Percentiles rank a stretch among this genome's conserved stretches.
Conservation (phyloP, 352 stramenopile genomes). For the Phytophthora pluvialis region DNA sequence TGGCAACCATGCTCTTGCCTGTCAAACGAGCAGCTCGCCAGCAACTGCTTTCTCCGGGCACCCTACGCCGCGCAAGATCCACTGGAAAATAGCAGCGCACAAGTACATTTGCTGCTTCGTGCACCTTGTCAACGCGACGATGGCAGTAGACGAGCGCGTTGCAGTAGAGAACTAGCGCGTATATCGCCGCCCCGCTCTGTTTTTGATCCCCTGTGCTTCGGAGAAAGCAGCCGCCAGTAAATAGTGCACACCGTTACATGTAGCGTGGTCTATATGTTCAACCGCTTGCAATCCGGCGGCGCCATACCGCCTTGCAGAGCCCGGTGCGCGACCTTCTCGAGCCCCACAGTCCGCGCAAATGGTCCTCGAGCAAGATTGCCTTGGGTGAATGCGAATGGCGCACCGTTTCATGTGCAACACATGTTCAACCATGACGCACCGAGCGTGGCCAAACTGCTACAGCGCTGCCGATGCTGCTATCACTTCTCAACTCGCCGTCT, state of each 20-base stretch:
- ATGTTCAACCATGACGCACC: constrained; percentile 9
- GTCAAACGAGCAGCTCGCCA: background rate
- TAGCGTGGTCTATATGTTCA: constrained; percentile 5
- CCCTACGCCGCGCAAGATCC: background rate
- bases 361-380: background rate
- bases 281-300: constrained; percentile 1
- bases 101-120: constrained; percentile 12
- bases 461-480: background rate
- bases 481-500: constrained; percentile 14
- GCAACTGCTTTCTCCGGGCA: background rate
- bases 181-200: background rate
- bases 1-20: background rate
- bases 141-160: constrained; percentile 9
- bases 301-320: constrained; percentile 5
- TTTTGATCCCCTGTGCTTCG: constrained; percentile 3
- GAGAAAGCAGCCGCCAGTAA: constrained; percentile 12
- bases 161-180: background rate
- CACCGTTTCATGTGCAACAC: constrained; percentile 6
- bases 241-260: background rate
- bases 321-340: background rate
- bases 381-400: constrained; percentile 16
- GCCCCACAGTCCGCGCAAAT: too few relatives aligned
- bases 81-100: too few relatives aligned
- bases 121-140: constrained; percentile 5
- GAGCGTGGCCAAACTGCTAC: background rate